Evolutionary conservation across 2,329 filamentous ascomycete genomes (phyloP), one percentile per base, ranked within the genome.

Genomic region (Monosporascus sp.): DNA sequence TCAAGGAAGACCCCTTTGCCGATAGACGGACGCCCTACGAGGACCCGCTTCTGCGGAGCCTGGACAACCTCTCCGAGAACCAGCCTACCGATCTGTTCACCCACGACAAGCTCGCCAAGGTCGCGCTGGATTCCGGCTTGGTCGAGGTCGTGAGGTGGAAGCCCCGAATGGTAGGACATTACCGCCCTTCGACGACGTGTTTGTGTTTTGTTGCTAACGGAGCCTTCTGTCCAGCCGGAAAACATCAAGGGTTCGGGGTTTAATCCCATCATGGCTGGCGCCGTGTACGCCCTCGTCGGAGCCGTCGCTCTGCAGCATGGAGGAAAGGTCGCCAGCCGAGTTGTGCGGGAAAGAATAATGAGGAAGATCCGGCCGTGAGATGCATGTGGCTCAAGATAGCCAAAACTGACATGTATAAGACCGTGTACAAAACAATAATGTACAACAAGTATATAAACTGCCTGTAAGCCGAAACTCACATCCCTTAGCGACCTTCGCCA

Each of bases 281-380:
- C 90, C 3, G 64, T 99, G 51, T 90, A 91, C 68, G 90, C 92
- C 46, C 87, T 99, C 51, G 74, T 97, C 45, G 94, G 94, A 22
- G 94, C 94, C 11, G 72, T 99, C 50, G 86, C 90, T n/a, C 75
- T 99, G 65, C 90, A 97, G 70, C 85, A 88, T 61, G 94, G 94
- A 47, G 88, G 87, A 38, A 84, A 86, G 45, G 81, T 88, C 51
- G 91, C 93, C 53, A 86, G 85, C 58, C 80, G 82, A 68, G 72
- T 95, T 50, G 84, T 89, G 47, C 83, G 84, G 66, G 88, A 96
- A 61, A 84, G 85, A 70, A 86, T 96, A 69, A 71, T 96, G 64
- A 75, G 70, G 58, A 70, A 62, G 55, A 41, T 77, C 25, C 54
- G 54, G 31, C 20, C 6, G 42, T 54, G n/a, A 52, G 31, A 48